These are phyloP conservation scores for Porcisia deanei DNA, from an alignment of 208 protist genomes.

Conservation along the genomic window DNA sequence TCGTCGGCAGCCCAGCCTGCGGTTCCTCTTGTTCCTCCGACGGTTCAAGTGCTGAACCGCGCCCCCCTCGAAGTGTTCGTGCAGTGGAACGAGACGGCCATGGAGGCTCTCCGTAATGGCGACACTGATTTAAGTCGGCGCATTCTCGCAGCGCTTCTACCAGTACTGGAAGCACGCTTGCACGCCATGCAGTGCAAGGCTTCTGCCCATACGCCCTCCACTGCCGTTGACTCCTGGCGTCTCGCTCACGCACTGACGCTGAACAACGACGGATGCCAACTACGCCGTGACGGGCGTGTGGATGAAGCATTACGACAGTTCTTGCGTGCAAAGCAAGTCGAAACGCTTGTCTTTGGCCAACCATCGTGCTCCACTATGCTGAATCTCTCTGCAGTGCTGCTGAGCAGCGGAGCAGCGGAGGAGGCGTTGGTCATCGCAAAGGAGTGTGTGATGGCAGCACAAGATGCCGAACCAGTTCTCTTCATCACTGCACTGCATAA, in stretches of 20 bases:
- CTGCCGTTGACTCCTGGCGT: slow-evolving; percentile 39
- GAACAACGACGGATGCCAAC: slow-evolving; percentile 83
- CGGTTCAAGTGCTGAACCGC: not conserved
- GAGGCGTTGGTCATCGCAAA: slow-evolving; percentile 68
- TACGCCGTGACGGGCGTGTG: slow-evolving; percentile 50
- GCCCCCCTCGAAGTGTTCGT: slow-evolving; percentile 43
- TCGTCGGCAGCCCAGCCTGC: not conserved
- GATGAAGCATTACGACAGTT: slow-evolving; percentile 57
- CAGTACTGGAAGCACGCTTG: slow-evolving; percentile 14
- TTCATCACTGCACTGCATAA: slow-evolving; percentile 86
- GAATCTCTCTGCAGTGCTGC: slow-evolving; percentile 81
- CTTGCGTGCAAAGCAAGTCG: slow-evolving; percentile 51
- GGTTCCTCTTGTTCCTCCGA: slow-evolving; percentile 3
- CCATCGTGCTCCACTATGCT: slow-evolving; percentile 87
- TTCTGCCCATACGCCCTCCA: not conserved
- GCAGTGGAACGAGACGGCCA: slow-evolving; percentile 68
- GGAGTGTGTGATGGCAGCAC: slow-evolving; percentile 60
- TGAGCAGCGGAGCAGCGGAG: slow-evolving; percentile 44
- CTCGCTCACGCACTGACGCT: slow-evolving; percentile 69
- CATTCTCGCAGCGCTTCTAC: slow-evolving; percentile 18
- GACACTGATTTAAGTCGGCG: slow-evolving; percentile 43
- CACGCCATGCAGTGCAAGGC: slow-evolving; percentile 5
- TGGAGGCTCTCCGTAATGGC: slow-evolving; percentile 52
- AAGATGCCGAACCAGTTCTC: slow-evolving; percentile 59
- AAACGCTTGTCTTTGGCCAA: slow-evolving; percentile 55